phyloP scores from a whole-genome alignment of 1,284 basidiomycete genomes.

The Puccinia hordei region DNA sequence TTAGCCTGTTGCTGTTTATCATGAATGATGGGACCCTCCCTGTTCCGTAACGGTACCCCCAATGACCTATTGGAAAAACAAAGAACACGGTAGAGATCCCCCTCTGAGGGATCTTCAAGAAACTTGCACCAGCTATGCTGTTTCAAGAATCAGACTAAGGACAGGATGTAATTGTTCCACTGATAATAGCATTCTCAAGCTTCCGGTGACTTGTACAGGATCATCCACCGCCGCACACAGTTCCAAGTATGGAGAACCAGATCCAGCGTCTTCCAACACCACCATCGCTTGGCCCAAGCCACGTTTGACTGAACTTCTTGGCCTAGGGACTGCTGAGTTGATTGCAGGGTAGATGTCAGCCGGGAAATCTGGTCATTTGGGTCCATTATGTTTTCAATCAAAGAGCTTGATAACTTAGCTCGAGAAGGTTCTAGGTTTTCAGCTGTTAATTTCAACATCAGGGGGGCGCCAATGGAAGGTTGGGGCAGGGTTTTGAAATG shows the following conservation, averaged over 20 bases:
- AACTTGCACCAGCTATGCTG: background rate
- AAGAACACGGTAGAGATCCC: background rate
- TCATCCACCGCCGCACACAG: constrained; percentile 20
- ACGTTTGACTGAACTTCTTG: background rate
- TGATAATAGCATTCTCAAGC: constrained; percentile 4
- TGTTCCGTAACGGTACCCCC: too few relatives aligned
- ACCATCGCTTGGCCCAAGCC: constrained; percentile 7
- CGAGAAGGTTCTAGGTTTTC: too few relatives aligned
- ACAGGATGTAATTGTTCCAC: constrained; percentile 6
- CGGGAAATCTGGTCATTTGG: background rate
- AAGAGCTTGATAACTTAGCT: too few relatives aligned
- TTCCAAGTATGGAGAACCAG: constrained; percentile 3
- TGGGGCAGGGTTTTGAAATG: background rate
- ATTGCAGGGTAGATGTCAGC: background rate
- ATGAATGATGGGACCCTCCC: background rate
- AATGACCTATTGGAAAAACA: background rate
- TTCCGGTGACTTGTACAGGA: background rate
- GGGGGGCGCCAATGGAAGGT: background rate
- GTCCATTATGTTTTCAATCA: too few relatives aligned
- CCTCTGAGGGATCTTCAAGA: background rate
- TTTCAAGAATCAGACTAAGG: background rate
- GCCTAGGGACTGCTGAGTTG: background rate
- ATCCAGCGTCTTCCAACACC: constrained; percentile 2
- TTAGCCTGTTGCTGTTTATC: background rate
- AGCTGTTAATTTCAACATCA: background rate